These are phyloP conservation scores for Apostasia shenzhenica DNA, from an alignment of 106 monocot genomes.

Conservation along the genomic window DNA sequence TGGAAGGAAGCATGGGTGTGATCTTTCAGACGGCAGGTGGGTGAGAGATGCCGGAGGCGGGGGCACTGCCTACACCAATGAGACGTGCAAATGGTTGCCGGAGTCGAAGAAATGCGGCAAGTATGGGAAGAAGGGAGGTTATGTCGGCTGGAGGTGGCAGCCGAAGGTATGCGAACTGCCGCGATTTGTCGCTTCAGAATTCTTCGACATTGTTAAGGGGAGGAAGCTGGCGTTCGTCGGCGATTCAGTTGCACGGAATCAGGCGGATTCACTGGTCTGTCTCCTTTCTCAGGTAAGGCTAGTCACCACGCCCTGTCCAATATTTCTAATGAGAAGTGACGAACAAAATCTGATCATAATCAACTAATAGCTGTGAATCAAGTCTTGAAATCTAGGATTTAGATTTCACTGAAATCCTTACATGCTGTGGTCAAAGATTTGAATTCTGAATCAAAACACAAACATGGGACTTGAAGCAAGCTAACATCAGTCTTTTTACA, in stretches of 20 bases:
- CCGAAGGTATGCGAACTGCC: slow-evolving; percentile 36
- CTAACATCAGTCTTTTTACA: too few species aligned
- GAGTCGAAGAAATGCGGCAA: slow-evolving; percentile 33
- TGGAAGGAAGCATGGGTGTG: slow-evolving; percentile 11
- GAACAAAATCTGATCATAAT: not conserved
- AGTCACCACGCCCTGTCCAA: not conserved
- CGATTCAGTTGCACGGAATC: slow-evolving; percentile 48
- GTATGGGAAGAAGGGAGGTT: slow-evolving; percentile 38
- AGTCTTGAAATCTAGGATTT: not conserved
- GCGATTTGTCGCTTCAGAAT: slow-evolving; percentile 18
- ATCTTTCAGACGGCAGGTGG: slow-evolving; percentile 35
- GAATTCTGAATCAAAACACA: too few species aligned
- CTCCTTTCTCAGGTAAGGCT: slow-evolving; percentile 34
- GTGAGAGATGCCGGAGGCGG: slow-evolving; percentile 18
- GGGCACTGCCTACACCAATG: slow-evolving; percentile 21
- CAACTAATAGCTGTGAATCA: not conserved
- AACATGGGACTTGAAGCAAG: too few species aligned
- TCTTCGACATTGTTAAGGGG: slow-evolving; percentile 25
- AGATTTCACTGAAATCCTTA: not conserved
- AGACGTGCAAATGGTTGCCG: slow-evolving; percentile 25
- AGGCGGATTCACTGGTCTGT: slow-evolving; percentile 48
- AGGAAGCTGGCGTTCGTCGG: slow-evolving; percentile 42
- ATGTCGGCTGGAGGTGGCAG: slow-evolving; percentile 38
- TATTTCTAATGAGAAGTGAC: not conserved
- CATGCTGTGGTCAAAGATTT: not conserved